Percentiles rank a stretch among this genome's conserved stretches.
Evolutionary conservation across 176 grass and related monocot species (phyloP).

Genomic region (Rhipidocladum racemiflorum): DNA sequence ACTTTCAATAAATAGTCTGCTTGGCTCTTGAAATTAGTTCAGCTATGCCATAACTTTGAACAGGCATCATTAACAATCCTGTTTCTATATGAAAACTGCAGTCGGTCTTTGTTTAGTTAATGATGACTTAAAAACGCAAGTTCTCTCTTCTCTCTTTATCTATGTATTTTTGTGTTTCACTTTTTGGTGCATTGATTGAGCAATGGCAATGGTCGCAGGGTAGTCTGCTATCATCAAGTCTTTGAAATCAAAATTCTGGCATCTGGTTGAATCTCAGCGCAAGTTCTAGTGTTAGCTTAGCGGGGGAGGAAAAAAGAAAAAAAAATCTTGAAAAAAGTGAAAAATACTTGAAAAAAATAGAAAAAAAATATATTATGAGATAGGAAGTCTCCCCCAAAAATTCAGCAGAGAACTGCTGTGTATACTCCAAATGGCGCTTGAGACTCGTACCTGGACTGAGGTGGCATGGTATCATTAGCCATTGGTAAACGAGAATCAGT

Average conservation of each 20-base stretch:
- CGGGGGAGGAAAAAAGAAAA: slow-evolving; percentile 37
- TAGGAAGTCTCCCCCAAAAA: slow-evolving; percentile 29
- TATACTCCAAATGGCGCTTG: slow-evolving; percentile 26
- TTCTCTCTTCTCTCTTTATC: neutral
- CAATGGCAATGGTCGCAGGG: slow-evolving; percentile 61
- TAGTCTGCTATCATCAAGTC: slow-evolving; percentile 57
- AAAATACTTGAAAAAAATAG: neutral
- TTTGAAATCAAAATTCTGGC: slow-evolving; percentile 52
- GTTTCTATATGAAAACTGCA: neutral
- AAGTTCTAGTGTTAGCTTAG: slow-evolving; percentile 48
- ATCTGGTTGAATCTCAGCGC: slow-evolving; percentile 32
- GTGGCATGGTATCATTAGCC: slow-evolving; percentile 38
- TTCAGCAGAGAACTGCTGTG: neutral
- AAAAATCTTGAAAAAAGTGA: slow-evolving; percentile 7
- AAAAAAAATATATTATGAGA: neutral
- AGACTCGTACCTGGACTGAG: slow-evolving; percentile 38
- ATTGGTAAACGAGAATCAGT: slow-evolving; percentile 34
- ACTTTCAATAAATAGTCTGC: neutral
- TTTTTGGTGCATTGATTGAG: slow-evolving; percentile 45
- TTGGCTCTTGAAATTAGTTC: neutral
- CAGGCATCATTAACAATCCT: neutral
- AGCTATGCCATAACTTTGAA: slow-evolving; percentile 3
- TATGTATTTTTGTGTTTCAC: neutral
- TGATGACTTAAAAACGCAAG: neutral
- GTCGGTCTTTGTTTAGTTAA: neutral